phyloP scores from a whole-genome alignment of 2,329 filamentous ascomycete genomes.

The Aspergillus vadensis region DNA sequence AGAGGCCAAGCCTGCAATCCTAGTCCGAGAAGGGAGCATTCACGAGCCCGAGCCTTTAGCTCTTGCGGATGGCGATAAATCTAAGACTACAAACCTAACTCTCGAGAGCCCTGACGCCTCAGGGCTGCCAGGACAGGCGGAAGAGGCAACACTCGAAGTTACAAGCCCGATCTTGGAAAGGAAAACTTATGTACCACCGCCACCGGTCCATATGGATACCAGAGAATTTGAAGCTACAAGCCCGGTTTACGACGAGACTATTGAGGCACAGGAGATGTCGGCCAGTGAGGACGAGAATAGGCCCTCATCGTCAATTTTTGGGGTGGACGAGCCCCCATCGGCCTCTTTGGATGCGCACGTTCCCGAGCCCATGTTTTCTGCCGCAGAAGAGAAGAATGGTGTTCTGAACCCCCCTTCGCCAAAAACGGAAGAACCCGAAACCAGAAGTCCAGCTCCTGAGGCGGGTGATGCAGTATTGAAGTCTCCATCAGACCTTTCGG shows the following conservation, averaged over 20 bases:
- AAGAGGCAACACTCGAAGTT: neutral
- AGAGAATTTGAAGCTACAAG: neutral
- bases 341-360: neutral
- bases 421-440: neutral
- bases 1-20: neutral
- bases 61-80: neutral
- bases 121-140: neutral
- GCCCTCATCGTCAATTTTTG: neutral
- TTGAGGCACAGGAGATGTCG: neutral
- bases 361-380: neutral
- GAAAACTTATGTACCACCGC: neutral
- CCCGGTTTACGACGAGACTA: neutral
- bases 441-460: neutral
- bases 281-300: neutral
- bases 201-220: neutral
- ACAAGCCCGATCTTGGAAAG: neutral
- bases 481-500: conserved; percentile 9
- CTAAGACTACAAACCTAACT: neutral
- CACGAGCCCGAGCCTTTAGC: neutral
- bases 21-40: neutral
- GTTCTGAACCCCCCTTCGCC: neutral
- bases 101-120: neutral
- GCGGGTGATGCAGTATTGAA: neutral
- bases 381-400: neutral
- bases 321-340: neutral